phyloP scores from a whole-genome alignment of 1,284 basidiomycete species.

The Kalmanozyma brasiliensis region DNA sequence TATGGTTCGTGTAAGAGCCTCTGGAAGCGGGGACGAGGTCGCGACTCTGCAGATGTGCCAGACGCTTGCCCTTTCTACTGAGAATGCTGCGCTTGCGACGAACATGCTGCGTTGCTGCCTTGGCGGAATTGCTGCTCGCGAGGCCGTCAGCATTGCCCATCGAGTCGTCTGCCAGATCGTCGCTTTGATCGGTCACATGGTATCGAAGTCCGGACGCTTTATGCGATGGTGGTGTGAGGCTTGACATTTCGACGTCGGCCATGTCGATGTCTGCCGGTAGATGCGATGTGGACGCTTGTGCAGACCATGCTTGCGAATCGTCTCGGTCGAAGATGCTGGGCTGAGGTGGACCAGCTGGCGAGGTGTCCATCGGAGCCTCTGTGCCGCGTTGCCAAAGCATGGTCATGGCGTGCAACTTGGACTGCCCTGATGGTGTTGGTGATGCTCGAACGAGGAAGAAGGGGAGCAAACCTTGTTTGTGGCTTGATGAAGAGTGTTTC shows the following conservation, averaged over 20 bases:
- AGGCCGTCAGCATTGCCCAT: constrained; percentile 23
- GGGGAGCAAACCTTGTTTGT: too few relatives aligned
- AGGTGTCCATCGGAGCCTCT: constrained; percentile 60
- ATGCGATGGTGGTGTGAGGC: constrained; percentile 44
- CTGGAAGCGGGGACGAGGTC: constrained; percentile 24
- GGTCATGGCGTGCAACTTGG: neutral
- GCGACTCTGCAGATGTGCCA: constrained; percentile 44
- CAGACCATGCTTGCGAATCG: constrained; percentile 6
- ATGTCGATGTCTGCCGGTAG: constrained; percentile 24
- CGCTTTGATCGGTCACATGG: constrained; percentile 5
- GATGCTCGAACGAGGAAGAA: constrained; percentile 1
- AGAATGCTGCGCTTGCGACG: constrained; percentile 39
- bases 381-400: constrained; percentile 53
- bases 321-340: constrained; percentile 31
- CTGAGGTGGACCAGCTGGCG: constrained; percentile 42
- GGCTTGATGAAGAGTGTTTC: neutral
- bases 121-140: constrained; percentile 1
- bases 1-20: neutral
- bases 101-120: constrained; percentile 15
- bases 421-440: constrained; percentile 4
- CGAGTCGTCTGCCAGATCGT: constrained; percentile 33
- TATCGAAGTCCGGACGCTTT: constrained; percentile 7
- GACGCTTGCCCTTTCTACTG: constrained; percentile 45
- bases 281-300: constrained; percentile 13
- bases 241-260: constrained; percentile 53